Base-by-base conservation (phyloP, 495 filamentous ascomycete species). In the Aspergillus asperescens region DNA sequence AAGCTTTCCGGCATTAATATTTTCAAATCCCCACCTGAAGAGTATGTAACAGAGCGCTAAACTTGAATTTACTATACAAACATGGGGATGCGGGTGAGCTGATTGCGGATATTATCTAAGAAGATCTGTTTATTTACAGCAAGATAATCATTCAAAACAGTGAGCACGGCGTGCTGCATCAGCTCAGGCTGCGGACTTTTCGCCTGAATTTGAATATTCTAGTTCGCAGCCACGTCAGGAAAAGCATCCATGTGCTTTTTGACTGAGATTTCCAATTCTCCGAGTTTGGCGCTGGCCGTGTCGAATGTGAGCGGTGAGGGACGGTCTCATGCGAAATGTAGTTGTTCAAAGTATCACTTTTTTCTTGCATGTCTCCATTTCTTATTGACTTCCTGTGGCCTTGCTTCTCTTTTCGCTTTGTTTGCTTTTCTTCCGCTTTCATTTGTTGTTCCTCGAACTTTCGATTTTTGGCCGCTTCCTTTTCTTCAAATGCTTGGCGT, bases 391-490 rank as follows among this genome's bases (percentile, higher is more conserved):
- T 51, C 55, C 43, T 57, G 43, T 48, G 56, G n/a, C 56, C 38
- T 23, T 69, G 69, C 50, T 68, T 71, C 35, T 61, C 55, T 22
- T 55, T 65, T 15, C 69, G 63, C 5, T 69, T 70, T 32, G 62
- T 67, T 27, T 77, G 67, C 32, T 60, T 65, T 57, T 73, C 65
- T 62, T 76, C 66, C 13, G 73, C 64, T 68, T 78, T 80, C 45
- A 70, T 68, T 41, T 77, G 79, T 46, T 79, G 77, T 52, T 78
- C 70, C 49, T 81, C 76, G 38, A 78, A 66, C 48, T 80, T 79
- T 23, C 69, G 73, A 19, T 71, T 74, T 54, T 84, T 83, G 7
- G 77, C 78, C n/a, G 70, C 78, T 59, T 83, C 78, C 53, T 78
- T 78, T 50, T 83, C 77, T 47, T 76, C 66, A 56, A 82, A 83